Conservation (phyloP, 202 grass and related monocot genomes). For the Elaeis oleifera region DNA sequence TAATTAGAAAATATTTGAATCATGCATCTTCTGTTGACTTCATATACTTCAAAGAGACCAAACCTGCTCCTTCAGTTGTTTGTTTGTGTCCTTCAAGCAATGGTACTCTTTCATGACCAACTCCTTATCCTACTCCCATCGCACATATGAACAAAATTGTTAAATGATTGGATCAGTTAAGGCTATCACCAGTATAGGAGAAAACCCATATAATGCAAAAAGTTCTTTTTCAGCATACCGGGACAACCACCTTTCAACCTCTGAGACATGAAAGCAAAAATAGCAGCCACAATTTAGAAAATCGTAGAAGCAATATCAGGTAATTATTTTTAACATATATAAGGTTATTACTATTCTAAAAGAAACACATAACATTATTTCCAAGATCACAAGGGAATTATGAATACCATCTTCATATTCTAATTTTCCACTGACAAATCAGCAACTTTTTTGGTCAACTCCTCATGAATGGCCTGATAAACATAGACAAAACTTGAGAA, state of each 20-base stretch:
- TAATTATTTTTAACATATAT: too few species aligned
- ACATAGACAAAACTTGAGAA: neutral
- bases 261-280: too few species aligned
- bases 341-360: too few species aligned
- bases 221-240: too few species aligned
- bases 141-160: neutral
- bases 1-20: too few species aligned
- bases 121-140: conserved; percentile 62
- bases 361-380: too few species aligned
- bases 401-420: conserved; percentile 65
- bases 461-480: conserved; percentile 52
- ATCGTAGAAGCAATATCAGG: too few species aligned
- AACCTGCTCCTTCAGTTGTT: conserved; percentile 78
- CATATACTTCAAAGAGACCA: neutral
- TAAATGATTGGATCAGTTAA: too few species aligned
- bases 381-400: neutral
- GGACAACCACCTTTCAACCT: too few species aligned
- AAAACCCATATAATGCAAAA: too few species aligned
- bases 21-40: neutral
- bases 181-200: too few species aligned
- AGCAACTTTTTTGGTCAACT: conserved; percentile 49
- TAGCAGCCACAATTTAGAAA: too few species aligned
- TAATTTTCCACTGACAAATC: conserved; percentile 65
- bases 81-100: conserved; percentile 59
- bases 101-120: conserved; percentile 51